phyloP scores from a whole-genome alignment of 2,329 filamentous ascomycete species.

The Colletotrichum cuscutae region DNA sequence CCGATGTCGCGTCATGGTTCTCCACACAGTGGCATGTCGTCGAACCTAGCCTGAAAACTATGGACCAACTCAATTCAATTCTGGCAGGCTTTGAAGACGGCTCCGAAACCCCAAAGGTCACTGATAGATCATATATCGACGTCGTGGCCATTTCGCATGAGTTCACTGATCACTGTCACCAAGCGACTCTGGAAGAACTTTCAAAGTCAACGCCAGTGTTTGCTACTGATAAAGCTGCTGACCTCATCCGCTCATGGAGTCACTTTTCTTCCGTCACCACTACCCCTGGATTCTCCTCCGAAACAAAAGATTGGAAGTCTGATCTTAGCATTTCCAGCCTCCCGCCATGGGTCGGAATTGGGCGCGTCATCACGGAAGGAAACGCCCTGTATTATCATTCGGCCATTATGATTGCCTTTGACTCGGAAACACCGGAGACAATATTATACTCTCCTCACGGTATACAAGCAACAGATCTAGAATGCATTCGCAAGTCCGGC shows the following conservation, averaged over 20 bases:
- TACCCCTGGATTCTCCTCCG: slow-evolving; percentile 55
- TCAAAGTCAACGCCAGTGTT: slow-evolving; percentile 65
- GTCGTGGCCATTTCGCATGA: slow-evolving; percentile 71
- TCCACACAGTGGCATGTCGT: slow-evolving; percentile 72
- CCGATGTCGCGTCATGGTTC: slow-evolving; percentile 72
- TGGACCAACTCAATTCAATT: slow-evolving; percentile 64
- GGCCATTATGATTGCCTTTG: slow-evolving; percentile 68
- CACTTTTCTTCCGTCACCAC: slow-evolving; percentile 68
- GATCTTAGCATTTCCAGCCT: slow-evolving; percentile 44
- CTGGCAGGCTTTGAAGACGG: slow-evolving; percentile 59
- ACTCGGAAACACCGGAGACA: slow-evolving; percentile 39
- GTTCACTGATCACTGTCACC: slow-evolving; percentile 76
- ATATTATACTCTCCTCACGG: slow-evolving; percentile 34
- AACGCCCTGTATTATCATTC: slow-evolving; percentile 71
- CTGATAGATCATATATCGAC: slow-evolving; percentile 59
- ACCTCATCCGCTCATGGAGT: slow-evolving; percentile 65
- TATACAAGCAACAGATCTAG: slow-evolving; percentile 48
- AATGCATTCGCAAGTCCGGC: slow-evolving; percentile 52
- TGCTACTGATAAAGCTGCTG: slow-evolving; percentile 67
- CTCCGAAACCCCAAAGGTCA: slow-evolving; percentile 22
- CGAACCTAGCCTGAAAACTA: slow-evolving; percentile 62
- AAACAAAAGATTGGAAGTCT: slow-evolving; percentile 38
- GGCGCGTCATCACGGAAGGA: slow-evolving; percentile 62
- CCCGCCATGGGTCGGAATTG: slow-evolving; percentile 71
- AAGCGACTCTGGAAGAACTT: slow-evolving; percentile 67